Evolutionary conservation across 495 filamentous ascomycete genomes (phyloP).

Genomic region (Aspergillus sclerotiicarbonarius): DNA sequence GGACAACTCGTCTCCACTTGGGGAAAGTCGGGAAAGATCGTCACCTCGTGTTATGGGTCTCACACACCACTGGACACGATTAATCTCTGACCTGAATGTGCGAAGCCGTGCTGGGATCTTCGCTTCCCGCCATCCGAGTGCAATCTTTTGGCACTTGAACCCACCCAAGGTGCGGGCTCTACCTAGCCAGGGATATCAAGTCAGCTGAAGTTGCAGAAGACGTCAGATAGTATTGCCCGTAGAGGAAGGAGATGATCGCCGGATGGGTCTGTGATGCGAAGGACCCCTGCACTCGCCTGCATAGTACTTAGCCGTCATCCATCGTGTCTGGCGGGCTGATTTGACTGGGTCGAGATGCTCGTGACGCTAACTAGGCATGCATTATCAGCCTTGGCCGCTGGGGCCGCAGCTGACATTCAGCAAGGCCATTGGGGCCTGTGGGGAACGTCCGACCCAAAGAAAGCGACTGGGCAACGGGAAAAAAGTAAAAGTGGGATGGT

Average conservation of each 20-base stretch:
- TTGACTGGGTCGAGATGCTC: neutral
- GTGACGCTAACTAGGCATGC: neutral
- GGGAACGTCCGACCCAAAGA: no score
- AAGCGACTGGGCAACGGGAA: neutral
- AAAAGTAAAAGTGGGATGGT: neutral
- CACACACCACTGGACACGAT: neutral
- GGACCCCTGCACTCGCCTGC: neutral
- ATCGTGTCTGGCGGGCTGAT: neutral
- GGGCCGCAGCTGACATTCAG: slow-evolving; percentile 14
- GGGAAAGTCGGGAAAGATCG: neutral
- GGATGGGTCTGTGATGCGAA: neutral
- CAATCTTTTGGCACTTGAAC: neutral
- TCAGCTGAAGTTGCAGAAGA: no score
- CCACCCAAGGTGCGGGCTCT: neutral
- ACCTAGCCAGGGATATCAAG: no score
- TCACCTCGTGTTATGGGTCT: neutral
- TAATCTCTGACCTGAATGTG: neutral
- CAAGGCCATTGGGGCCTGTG: neutral
- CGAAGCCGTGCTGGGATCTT: neutral
- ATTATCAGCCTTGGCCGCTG: slow-evolving; percentile 9
- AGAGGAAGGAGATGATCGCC: neutral
- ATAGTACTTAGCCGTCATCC: neutral
- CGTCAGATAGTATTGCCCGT: neutral
- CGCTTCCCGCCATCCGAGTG: neutral
- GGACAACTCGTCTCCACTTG: neutral